Evolutionary conservation across 75 land plant species (phyloP), one percentile per base, ranked within the genome.

Genomic region (Isoetes taiwanensis): DNA sequence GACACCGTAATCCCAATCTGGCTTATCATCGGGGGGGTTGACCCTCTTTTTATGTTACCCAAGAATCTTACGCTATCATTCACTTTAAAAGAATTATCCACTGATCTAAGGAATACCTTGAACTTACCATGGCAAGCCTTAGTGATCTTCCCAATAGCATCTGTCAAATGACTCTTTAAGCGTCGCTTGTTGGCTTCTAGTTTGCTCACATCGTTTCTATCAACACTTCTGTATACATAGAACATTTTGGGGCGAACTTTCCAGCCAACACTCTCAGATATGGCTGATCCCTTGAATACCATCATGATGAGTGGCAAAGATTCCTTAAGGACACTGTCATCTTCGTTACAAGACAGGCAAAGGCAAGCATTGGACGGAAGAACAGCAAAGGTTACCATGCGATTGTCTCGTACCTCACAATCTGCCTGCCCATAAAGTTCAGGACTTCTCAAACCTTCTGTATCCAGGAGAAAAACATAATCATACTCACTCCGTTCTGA

Each of bases 211-310:
- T 61, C 63, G 17, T 61, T 61, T 2, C 14, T 61, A 31, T 61
- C 63, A 2, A 61, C 1, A 12, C 63, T 43, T 43, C 63, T 43
- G 54, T 61, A 61, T 32, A 61, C 63, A 43, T 43, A 61, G 28
- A 61, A 43, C 35, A 61, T 0, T 21, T 61, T 61, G 40, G 63
- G 0, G 14, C 27, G 14, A 0, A 61, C 46, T 32, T 12, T 19
- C 0, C 56, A 11, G 5, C 30, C 56, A n/a, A n/a, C n/a, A 6
- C 31, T 27, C 55, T 61, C 54, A 3, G 31, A 50, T 6, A 61
- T 41, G 12, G 25, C 32, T 14, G 31, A 61, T 23, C 63, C 63
- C 31, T 43, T 2, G 55, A 61, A 61, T n/a, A 53, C 63, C n/a
- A 61, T 19, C 29, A 61, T 32, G 0, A 61, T 53, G 53, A 61